Base-by-base conservation (phyloP, 2,329 filamentous ascomycete species). In the Thelonectria olida region DNA sequence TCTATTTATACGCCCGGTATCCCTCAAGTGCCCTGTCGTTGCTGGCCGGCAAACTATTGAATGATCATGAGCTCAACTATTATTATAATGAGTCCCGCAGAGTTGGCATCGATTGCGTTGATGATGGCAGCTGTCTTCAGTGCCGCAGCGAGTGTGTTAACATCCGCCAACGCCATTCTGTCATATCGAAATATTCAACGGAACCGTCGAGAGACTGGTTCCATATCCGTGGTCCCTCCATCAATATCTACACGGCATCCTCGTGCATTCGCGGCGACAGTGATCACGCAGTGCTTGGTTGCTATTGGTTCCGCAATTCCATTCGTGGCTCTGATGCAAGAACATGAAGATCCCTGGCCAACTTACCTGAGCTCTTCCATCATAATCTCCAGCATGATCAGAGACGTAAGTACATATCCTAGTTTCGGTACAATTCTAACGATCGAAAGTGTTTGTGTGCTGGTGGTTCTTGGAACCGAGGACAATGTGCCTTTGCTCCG, bases 1-100 rank as follows among this genome's bases (percentile, higher is more conserved):
- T 49, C 45, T 49, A 49, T 36, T 49, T 49, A 49, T 49, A 49
- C 45, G 2, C n/a, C 27, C 19, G 27, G 45, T 19, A 49, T n/a
- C 25, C 27, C 44, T 27, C 27, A 34, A 49, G 13, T 49, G n/a
- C 31, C 7, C 41, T 22, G 17, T 23, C 5, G 13, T 22, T 44
- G 9, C 22, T 44, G n/a, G 22, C 28, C 8, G 7, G 28, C n/a
- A n/a, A n/a, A n/a, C 28, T 31, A 3, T 31, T 31, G 28, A 31
- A 31, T 31, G 28, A 31, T 31, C 28, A 31, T 31, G 7, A 31
- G 28, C 28, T 31, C 28, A 31, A 31, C 28, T 31, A 31, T 47
- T 28, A 27, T 28, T 22, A 47, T n/a, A n/a, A 47, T 28, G 42
- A 45, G 41, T 25, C 41, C 20, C 41, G 23, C 41, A 45, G 23